These are phyloP conservation scores for Climacium dendroides DNA, from an alignment of 225 moss, liverwort and hornwort genomes.

Conservation along the genomic window DNA sequence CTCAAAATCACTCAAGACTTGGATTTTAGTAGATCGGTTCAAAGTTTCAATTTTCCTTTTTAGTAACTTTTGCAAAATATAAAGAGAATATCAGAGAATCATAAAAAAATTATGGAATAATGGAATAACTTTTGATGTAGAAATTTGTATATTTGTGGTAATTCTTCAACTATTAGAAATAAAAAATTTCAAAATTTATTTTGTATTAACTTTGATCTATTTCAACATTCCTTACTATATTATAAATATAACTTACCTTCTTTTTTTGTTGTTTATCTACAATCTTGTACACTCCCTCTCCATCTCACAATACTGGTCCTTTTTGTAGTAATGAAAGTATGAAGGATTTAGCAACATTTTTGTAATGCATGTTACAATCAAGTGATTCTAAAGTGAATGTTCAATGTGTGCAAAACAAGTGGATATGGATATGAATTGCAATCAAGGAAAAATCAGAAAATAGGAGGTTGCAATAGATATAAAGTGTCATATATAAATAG, in stretches of 20 bases:
- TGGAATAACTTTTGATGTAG: neutral
- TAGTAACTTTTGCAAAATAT: neutral
- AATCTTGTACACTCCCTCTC: neutral
- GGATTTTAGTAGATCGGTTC: neutral
- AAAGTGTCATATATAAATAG: too few relatives aligned
- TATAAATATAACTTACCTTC: neutral
- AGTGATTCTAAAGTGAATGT: too few relatives aligned
- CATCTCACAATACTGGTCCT: too few relatives aligned
- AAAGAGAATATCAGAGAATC: neutral
- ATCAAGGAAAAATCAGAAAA: too few relatives aligned
- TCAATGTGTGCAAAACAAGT: too few relatives aligned
- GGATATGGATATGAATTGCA: too few relatives aligned
- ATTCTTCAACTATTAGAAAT: neutral
- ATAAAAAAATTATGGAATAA: too few relatives aligned
- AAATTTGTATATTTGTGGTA: neutral
- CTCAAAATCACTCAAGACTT: neutral
- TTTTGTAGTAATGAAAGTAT: too few relatives aligned
- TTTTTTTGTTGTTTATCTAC: neutral
- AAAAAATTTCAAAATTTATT: neutral
- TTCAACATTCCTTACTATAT: neutral
- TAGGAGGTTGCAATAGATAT: too few relatives aligned
- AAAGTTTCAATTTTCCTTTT: neutral
- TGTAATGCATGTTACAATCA: too few relatives aligned
- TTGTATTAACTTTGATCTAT: neutral
- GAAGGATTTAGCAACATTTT: too few relatives aligned